These are phyloP conservation scores for Diaporthe ampelina DNA, from an alignment of 2,329 filamentous ascomycete genomes.

Conservation along the genomic window DNA sequence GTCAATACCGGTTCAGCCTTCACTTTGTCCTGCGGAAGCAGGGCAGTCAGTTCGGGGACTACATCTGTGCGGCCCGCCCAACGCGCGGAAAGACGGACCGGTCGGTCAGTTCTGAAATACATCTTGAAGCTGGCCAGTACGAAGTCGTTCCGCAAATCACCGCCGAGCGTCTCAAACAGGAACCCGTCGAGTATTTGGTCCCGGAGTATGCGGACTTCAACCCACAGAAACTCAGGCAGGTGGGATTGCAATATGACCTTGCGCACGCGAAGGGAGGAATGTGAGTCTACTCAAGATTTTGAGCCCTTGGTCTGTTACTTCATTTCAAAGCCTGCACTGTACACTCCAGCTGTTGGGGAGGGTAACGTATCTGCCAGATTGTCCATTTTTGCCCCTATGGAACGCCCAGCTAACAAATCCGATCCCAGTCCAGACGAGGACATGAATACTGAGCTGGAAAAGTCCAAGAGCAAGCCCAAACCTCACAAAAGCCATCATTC, in stretches of 20 bases:
- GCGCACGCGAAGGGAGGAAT: conserved; percentile 72
- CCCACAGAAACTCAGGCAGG: conserved; percentile 75
- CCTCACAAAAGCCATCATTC: conserved; percentile 20
- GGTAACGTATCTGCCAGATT: background rate
- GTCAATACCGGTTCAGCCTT: conserved; percentile 58
- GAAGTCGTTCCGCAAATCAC: conserved; percentile 78
- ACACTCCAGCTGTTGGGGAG: background rate
- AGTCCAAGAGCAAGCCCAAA: conserved; percentile 47
- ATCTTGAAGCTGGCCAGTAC: conserved; percentile 77
- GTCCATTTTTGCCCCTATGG: background rate
- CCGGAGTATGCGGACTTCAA: conserved; percentile 57
- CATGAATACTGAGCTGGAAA: conserved; percentile 49
- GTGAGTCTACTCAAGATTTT: background rate
- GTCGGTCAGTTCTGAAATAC: conserved; percentile 79
- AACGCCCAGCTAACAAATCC: background rate
- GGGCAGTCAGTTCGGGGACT: conserved; percentile 46
- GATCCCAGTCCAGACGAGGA: conserved; percentile 58
- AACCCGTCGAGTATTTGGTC: conserved; percentile 72
- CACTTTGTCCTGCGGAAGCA: conserved; percentile 59
- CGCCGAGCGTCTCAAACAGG: conserved; percentile 60
- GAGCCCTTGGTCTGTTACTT: no score
- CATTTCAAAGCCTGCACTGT: background rate
- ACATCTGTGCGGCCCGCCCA: conserved; percentile 52
- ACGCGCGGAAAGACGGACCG: conserved; percentile 64
- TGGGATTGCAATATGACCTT: conserved; percentile 72